Base-by-base conservation (phyloP, 2,329 filamentous ascomycete genomes). In the Nemania abortiva region DNA sequence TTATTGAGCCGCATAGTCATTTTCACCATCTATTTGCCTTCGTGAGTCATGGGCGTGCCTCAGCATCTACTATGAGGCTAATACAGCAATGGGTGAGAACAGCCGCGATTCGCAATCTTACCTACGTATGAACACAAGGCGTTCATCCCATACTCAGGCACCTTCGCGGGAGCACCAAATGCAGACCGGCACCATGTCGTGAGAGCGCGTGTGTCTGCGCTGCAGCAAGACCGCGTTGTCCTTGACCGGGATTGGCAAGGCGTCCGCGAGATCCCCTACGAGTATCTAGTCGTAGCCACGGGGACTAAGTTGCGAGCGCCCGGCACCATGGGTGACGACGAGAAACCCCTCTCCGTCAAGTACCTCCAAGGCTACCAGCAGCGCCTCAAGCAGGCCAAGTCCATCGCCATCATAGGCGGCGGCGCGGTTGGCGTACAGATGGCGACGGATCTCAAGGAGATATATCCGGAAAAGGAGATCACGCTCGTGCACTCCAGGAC, bases 351-450 rank as follows among this genome's bases (percentile, higher is more conserved):
- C 2, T 81, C 79, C 0, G 75, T 81, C 5, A 66, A 68, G 31
- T 80, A 80, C 53, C 66, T 85, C 11, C 73, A 76, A 47, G 63
- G 57, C 20, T 77, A 81, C 71, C 83, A 82, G 71, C 59, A 73
- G 0, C 72, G 71, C 6, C 77, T 85, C 52, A 70, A 66, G 49
- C 52, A 69, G 1, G 76, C 79, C 5, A 69, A 65, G 6, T 75
- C 78, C 5, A 66, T 82, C 20, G 73, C 78, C 27, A 73, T 82
- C 5, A 65, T 83, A 3, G 85, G 85, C 3, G 84, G 84, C 15
- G 85, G 85, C 3, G 83, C 85, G 4, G 85, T 86, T 0, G 85
- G 85, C 0, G 82, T 86, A 15, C 82, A 87, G 72, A 79, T 86
- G 74, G 84, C 84, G 0, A 81, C 82, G 9, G 85, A 87, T 72